A percentile compares a stretch with the other conserved stretches of the same genome.
Evolutionary conservation across 2,329 filamentous ascomycete genomes (phyloP).

Genomic region (Paecilomyces variotii): DNA sequence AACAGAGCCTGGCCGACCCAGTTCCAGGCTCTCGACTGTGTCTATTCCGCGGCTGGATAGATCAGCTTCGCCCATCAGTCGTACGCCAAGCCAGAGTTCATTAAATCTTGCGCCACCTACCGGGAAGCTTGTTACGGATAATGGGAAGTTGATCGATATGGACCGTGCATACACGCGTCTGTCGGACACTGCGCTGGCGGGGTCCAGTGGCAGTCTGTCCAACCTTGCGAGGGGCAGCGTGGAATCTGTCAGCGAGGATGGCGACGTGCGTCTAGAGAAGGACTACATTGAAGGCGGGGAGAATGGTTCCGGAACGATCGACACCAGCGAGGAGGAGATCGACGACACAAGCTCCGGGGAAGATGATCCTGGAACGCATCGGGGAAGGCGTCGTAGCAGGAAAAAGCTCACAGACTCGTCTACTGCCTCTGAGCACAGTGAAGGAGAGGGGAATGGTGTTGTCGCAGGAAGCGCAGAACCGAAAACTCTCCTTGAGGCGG

Average conservation of each 20-base stretch:
- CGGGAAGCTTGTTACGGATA: slow-evolving; percentile 48
- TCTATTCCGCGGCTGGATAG: slow-evolving; percentile 19
- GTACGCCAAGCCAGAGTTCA: slow-evolving; percentile 44
- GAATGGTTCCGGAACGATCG: slow-evolving; percentile 45
- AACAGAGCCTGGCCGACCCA: slow-evolving; percentile 30
- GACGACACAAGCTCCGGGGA: slow-evolving; percentile 52
- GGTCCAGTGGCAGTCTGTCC: slow-evolving; percentile 56
- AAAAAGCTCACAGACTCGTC: slow-evolving; percentile 21
- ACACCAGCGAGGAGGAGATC: slow-evolving; percentile 58
- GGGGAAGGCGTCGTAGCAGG: slow-evolving; percentile 27
- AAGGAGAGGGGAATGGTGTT: slow-evolving; percentile 24
- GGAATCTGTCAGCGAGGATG: slow-evolving; percentile 38
- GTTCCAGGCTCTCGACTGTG: slow-evolving; percentile 30
- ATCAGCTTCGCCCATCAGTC: slow-evolving; percentile 33
- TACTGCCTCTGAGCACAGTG: slow-evolving; percentile 24
- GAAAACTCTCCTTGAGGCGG: slow-evolving; percentile 61
- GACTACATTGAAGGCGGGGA: slow-evolving; percentile 63
- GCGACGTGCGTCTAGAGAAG: slow-evolving; percentile 56
- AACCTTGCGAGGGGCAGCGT: slow-evolving; percentile 37
- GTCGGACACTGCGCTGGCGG: slow-evolving; percentile 62
- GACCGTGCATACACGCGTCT: slow-evolving; percentile 61
- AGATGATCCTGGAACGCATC: slow-evolving; percentile 44
- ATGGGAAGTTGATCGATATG: slow-evolving; percentile 58
- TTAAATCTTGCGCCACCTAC: slow-evolving; percentile 30
- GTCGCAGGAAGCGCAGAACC: slow-evolving; percentile 35